Base-by-base conservation (phyloP, 202 grass and related monocot genomes). In the Cymbopogon flexuosus region DNA sequence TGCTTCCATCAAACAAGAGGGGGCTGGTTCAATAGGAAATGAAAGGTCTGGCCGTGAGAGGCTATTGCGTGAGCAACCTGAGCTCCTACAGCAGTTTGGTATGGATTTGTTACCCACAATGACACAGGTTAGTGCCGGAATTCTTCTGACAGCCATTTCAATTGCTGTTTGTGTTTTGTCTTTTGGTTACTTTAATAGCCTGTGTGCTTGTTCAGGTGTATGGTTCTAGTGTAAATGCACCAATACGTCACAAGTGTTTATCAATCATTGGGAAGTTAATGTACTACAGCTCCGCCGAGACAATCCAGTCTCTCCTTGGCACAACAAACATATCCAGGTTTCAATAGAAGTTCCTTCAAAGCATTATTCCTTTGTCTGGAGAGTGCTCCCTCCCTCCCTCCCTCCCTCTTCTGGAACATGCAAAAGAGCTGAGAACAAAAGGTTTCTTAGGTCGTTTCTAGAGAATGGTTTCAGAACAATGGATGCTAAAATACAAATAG, bases 281-380 rank as follows among this genome's bases (percentile, higher is more conserved):
- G 94, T 87, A 92, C 81, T 97, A 90, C 79, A 94, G 94, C 62
- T 92, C 94, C 12, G 87, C 94, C 80, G 94, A 97, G 73, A 92
- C 92, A 88, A 97, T 97, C 57, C 89, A 90, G 75, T 84, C 65
- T 22, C 87, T 97, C 35, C 87, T 97, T 80, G 72, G 65, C 52
- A 82, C 88, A 71, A 93, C 94, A 72, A 97, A 97, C 75, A 94
- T 94, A 83, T 90, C 94, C 36, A 97, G 94, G 94, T 97, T 78
- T 72, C 11, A 16, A 76, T 79, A 70, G 24, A 83, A 83, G 27
- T 77, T 36, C 79, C 3, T 73, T 73, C 39, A 21, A 84, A 75
- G 21, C 86, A 60, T 75, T 54, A 10, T 73, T 83, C n/a, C 0
- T 73, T 73, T 18, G 46, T 22, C n/a, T 57, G n/a, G 7, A 22